Conservation (phyloP, 371 early-diverging fungal genomes). For the Mortierella sp. region DNA sequence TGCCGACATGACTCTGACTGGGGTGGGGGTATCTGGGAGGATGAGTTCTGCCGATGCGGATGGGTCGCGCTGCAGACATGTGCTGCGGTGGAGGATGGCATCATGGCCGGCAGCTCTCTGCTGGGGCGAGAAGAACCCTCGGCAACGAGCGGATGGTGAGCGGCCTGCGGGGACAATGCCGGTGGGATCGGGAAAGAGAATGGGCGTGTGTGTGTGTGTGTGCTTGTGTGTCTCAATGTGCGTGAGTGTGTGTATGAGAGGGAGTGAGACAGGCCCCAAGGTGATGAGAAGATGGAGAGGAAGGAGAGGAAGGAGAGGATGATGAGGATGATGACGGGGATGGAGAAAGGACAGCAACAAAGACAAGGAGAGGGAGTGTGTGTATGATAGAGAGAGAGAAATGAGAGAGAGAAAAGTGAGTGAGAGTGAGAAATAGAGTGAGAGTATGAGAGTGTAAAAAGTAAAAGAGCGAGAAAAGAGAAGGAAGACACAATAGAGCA, state of each 20-base stretch:
- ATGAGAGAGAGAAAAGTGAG: not conserved
- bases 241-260: conserved; percentile 19
- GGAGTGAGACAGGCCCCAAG: conserved; percentile 4
- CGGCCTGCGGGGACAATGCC: not conserved
- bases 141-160: not conserved
- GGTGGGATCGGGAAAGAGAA: not conserved
- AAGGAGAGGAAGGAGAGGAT: not conserved
- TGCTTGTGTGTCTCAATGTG: not conserved
- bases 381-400: not conserved
- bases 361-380: not conserved
- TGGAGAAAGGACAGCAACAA: not conserved
- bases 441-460: not conserved
- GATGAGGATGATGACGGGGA: not conserved
- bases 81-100: not conserved
- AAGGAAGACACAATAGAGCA: not conserved
- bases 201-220: not conserved
- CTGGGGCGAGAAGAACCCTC: too few relatives aligned
- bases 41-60: not conserved
- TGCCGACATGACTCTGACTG: not conserved
- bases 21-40: not conserved
- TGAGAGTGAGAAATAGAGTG: not conserved
- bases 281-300: not conserved
- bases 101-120: not conserved
- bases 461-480: not conserved
- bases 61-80: too few relatives aligned